Evolutionary conservation across 768 basidiomycete species (phyloP).

Genomic region (Termitomyces sp.): DNA sequence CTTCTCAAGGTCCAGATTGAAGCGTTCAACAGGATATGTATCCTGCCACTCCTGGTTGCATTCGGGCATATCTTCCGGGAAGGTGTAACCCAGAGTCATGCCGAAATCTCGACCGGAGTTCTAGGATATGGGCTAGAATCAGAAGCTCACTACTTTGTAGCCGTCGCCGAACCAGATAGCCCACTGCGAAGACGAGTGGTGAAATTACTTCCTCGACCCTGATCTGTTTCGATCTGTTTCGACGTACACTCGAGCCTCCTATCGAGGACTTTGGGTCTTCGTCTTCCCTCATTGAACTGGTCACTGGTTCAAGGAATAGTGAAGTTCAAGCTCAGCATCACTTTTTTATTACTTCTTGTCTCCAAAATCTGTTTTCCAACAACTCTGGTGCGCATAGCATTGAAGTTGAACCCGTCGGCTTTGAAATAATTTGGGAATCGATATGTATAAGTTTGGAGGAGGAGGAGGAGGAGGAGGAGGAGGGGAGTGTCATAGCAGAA

Average conservation of each 20-base stretch:
- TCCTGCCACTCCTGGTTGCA: slow-evolving; percentile 32
- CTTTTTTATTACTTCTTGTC: no score
- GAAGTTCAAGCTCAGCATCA: no score
- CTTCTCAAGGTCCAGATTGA: slow-evolving; percentile 31
- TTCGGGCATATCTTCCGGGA: slow-evolving; percentile 20
- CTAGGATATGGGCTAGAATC: slow-evolving; percentile 17
- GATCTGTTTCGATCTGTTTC: background rate
- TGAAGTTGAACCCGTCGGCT: slow-evolving; percentile 49
- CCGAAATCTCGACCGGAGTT: slow-evolving; percentile 27
- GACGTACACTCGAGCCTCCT: slow-evolving; percentile 30
- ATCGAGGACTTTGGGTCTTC: slow-evolving; percentile 28
- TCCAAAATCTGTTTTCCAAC: slow-evolving; percentile 25
- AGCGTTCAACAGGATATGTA: slow-evolving; percentile 29
- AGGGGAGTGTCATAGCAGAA: slow-evolving; percentile 46
- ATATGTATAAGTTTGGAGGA: slow-evolving; percentile 32
- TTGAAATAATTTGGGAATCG: slow-evolving; percentile 27
- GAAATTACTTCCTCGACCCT: no score
- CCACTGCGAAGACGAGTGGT: no score
- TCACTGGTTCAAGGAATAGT: no score
- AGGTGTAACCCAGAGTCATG: slow-evolving; percentile 25
- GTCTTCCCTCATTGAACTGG: slow-evolving; percentile 29
- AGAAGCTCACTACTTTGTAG: background rate
- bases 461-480: no score
- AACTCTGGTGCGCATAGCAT: slow-evolving; percentile 34
- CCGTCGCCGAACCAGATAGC: slow-evolving; percentile 31